Conservation (phyloP, 208 protist species). For the Spironucleus salmonicida region DNA sequence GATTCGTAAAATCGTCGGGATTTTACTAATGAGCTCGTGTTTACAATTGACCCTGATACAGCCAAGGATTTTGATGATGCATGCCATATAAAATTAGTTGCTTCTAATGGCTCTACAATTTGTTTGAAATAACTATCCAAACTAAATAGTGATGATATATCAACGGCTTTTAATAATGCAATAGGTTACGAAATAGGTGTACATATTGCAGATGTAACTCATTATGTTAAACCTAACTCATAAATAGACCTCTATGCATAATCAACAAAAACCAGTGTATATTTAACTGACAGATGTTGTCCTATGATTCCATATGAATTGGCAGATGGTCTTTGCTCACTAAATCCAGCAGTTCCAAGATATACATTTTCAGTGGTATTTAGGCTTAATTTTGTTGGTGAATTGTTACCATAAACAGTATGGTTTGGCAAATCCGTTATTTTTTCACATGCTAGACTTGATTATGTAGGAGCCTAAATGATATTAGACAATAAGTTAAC, state of each 20-base stretch:
- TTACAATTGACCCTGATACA: conserved; percentile 32
- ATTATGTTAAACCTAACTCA: conserved; percentile 2
- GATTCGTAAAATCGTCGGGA: background rate
- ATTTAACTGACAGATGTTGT: conserved; percentile 9
- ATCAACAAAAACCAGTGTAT: background rate
- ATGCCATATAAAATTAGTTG: background rate
- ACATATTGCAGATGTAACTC: conserved; percentile 37
- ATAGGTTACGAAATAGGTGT: conserved; percentile 25
- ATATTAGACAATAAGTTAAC: conserved; percentile 6
- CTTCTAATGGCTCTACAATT: too few relatives aligned
- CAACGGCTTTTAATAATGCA: too few relatives aligned
- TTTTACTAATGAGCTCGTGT: background rate
- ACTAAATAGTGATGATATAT: too few relatives aligned
- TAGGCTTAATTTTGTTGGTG: background rate
- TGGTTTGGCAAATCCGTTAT: conserved; percentile 27
- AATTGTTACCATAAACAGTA: background rate
- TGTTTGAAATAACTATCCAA: too few relatives aligned
- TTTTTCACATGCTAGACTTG: conserved; percentile 4
- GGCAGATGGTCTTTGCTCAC: conserved; percentile 25
- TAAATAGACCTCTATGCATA: conserved; percentile 3
- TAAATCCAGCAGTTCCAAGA: conserved; percentile 16
- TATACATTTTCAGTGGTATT: conserved; percentile 5
- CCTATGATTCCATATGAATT: conserved; percentile 29
- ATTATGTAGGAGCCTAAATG: conserved; percentile 19
- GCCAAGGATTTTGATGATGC: conserved; percentile 35